These are phyloP conservation scores for Platanthera guangdongensis DNA, from an alignment of 106 monocot species.

Conservation along the genomic window DNA sequence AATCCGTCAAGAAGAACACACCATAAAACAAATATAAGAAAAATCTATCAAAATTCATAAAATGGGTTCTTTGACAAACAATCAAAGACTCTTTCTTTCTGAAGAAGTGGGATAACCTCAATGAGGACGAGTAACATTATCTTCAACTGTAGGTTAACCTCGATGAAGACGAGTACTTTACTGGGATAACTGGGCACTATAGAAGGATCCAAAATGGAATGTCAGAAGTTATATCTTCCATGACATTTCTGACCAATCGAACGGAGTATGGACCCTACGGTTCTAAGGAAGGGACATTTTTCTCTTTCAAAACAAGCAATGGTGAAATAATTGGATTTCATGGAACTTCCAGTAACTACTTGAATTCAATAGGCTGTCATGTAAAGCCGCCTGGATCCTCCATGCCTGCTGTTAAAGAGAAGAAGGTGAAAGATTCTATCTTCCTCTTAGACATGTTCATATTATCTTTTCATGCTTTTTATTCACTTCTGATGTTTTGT, in stretches of 20 bases:
- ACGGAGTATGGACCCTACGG: background rate
- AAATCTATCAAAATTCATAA: too few relatives aligned
- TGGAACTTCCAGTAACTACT: background rate
- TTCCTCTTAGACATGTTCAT: too few relatives aligned
- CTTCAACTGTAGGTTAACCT: background rate
- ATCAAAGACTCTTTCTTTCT: too few relatives aligned
- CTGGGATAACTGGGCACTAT: background rate
- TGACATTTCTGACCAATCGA: background rate
- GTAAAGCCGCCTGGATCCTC: background rate
- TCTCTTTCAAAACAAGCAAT: background rate
- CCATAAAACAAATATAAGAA: too few relatives aligned
- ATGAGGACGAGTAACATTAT: too few relatives aligned
- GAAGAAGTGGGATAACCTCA: too few relatives aligned
- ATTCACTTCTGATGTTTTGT: background rate
- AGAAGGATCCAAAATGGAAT: background rate
- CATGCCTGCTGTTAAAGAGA: background rate
- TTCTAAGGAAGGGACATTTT: background rate
- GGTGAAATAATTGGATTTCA: background rate
- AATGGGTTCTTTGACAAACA: too few relatives aligned
- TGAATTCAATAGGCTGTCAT: background rate
- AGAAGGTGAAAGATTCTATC: too few relatives aligned
- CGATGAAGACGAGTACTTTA: background rate
- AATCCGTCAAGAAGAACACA: too few relatives aligned
- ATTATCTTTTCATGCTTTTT: background rate
- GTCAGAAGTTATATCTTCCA: background rate